These are phyloP conservation scores for Pyrenophora teres DNA, from an alignment of 2,329 filamentous ascomycete genomes.

Conservation along the genomic window DNA sequence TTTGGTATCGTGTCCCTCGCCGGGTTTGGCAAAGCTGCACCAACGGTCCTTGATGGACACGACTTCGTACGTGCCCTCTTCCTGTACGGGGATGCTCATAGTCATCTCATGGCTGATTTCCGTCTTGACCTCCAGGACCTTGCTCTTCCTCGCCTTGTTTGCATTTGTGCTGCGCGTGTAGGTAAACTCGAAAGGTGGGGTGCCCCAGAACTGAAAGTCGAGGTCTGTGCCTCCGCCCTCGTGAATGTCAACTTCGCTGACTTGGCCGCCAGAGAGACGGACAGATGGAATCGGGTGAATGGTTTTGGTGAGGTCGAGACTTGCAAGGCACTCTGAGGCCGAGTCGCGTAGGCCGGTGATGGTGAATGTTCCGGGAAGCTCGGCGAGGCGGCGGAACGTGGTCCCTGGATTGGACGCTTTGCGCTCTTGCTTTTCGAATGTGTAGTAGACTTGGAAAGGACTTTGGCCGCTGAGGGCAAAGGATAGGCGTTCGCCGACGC, in stretches of 20 bases:
- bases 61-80: conserved; percentile 97
- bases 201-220: conserved; percentile 92
- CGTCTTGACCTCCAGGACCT: conserved; percentile 85
- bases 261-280: conserved; percentile 81
- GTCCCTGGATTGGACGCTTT: conserved; percentile 80
- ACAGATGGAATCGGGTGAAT: conserved; percentile 95
- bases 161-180: conserved; percentile 90
- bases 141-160: conserved; percentile 63
- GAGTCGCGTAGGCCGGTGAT: conserved; percentile 88
- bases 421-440: conserved; percentile 76
- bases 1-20: conserved; percentile 48
- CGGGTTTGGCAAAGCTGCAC: conserved; percentile 83
- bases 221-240: conserved; percentile 95
- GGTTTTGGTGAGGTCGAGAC: conserved; percentile 75
- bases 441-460: conserved; percentile 92
- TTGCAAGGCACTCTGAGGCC: conserved; percentile 83
- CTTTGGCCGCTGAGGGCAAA: conserved; percentile 89
- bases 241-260: conserved; percentile 87
- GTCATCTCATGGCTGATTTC: conserved; percentile 81
- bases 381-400: conserved; percentile 89
- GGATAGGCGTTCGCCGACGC: conserved; percentile 90
- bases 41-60: conserved; percentile 92
- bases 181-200: conserved; percentile 96
- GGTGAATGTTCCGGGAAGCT: conserved; percentile 84
- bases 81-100: conserved; percentile 81